Base-by-base conservation (phyloP, 1,284 basidiomycete species). In the Tilletia caries region DNA sequence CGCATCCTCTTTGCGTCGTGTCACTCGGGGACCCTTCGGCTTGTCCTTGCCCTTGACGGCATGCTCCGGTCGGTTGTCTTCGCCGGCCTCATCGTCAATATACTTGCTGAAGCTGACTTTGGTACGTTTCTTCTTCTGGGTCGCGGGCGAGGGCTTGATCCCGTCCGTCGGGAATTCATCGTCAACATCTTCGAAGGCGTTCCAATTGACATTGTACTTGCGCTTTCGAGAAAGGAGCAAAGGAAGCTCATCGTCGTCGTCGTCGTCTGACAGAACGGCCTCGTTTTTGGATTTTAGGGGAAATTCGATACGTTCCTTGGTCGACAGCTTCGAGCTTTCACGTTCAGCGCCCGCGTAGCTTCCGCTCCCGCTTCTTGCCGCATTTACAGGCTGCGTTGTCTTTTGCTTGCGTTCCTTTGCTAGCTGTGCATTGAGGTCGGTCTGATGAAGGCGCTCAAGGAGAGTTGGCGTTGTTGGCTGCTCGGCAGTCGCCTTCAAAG, bases 51-150 rank as follows among this genome's bases (percentile, higher is more conserved):
- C 27, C 12, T 29, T 15, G 8, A 29, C 29, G 13, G 20, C 32
- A 34, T 34, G 58, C n/a, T 62, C 58, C 5, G 58, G 58, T n/a
- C 58, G 58, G 33, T 62, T 62, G 32, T 62, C 58, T n/a, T 62
- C 58, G 10, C 58, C 58, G 12, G 58, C 58, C 23, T 62, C 58
- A 23, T 62, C 58, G 29, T 62, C 58, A 34, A 62, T 62, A n/a
- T 32, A 62, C 15, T 20, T n/a, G 20, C 58, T 29, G 27, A 33
- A 33, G 32, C 10, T 20, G 32, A 62, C 18, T 18, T 62, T 62
- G 5, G 58, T 13, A 13, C 58, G 27, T 29, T 62, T 41, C 37
- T 41, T 41, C 37, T 41, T 41, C 37, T 62, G 58, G 34, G 15
- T 13, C 3, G 3, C 34, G 12, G 58, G 27, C 3, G 58, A 20